Base-by-base conservation (phyloP, 2,329 filamentous ascomycete genomes). In the Macroventuria anomochaeta region DNA sequence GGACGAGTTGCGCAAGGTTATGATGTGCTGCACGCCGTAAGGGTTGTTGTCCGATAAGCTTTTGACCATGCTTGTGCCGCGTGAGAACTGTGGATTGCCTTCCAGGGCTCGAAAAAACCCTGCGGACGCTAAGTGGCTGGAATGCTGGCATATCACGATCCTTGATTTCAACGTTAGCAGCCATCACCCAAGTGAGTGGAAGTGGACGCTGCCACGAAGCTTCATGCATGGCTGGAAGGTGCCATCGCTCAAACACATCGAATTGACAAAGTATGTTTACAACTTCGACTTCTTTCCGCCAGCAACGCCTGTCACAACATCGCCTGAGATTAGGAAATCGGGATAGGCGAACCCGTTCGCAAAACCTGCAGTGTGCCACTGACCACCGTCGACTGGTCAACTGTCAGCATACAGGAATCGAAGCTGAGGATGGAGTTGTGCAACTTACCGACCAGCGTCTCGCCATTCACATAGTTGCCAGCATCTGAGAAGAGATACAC, bases 401-500 rank as follows among this genome's bases (percentile, higher is more conserved):
- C n/a, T 34, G 53, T 70, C 39, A 72, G 66, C 50, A 25, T 28
- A 11, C 7, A 7, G 1, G 21, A n/a, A 8, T 28, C 4, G 2
- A 13, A 7, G 5, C n/a, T n/a, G 8, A 18, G 26, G 7, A 44
- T 23, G 20, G 7, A 23, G 34, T 7, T 7, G 11, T 15, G 15
- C 2, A 10, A 72, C 74, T 89, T 85, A 62, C 90, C 90, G 26
- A 96, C 89, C 29, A 97, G 76, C 3, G 86, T 84, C 62, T 91
- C 87, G 1, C 92, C 95, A 62, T 90, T 96, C 39, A 97, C 86
- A 73, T 90, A 96, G 71, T 88, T 91, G 0, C 88, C 93, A 0
- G 91, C 86, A 38, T 96, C 90, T 38, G 89, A 90, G 70, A 97
- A 95, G 49, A 97, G 74, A 67, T 87, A 99, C 0, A 97, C 85